Base-by-base conservation (phyloP, 2,329 filamentous ascomycete species). In the Fusarium siculi region DNA sequence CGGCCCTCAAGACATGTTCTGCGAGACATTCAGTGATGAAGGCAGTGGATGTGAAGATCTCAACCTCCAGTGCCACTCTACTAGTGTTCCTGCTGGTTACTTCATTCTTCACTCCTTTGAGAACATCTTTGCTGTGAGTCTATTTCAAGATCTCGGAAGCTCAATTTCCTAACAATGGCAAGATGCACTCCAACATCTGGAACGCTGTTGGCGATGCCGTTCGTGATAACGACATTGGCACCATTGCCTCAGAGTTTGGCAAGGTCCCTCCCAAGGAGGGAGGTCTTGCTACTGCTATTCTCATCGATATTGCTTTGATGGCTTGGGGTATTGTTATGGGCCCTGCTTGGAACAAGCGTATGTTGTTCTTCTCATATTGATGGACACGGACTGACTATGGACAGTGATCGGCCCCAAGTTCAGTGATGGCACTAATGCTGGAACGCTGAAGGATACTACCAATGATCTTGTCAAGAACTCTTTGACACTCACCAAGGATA, bases 161-260 rank as follows among this genome's bases (percentile, higher is more conserved):
- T 16, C 15, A 2, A 3, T 3, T 2, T 30, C 9, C 23, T 50
- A 30, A 50, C 5, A 3, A 19, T 55, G 5, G 1, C 7, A 9
- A 61, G 66, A 65, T 70, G 59, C 68, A 70, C 55, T 59, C 59
- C n/a, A 70, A 70, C 36, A 70, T 70, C 6, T 70, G 67, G 68
- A 64, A 30, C 25, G 68, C 64, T 9, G 65, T 70, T 43, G 59
- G 65, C 16, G 65, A 68, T n/a, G 68, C 68, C 7, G 59, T 70
- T 21, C 59, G 54, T 6, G 60, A 63, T 12, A 70, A 68, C 15
- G 68, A 68, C 7, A 68, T 70, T 39, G 59, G 53, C 28, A 28
- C 42, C 21, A 70, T 70, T 37, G 68, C 65, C 12, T 39, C 34
- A 0, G 65, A 70, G 43, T 70, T 70, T 56, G 59, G 68, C 28